Evolutionary conservation across 495 filamentous ascomycete species (phyloP).

Genomic region (Neurospora terricola): DNA sequence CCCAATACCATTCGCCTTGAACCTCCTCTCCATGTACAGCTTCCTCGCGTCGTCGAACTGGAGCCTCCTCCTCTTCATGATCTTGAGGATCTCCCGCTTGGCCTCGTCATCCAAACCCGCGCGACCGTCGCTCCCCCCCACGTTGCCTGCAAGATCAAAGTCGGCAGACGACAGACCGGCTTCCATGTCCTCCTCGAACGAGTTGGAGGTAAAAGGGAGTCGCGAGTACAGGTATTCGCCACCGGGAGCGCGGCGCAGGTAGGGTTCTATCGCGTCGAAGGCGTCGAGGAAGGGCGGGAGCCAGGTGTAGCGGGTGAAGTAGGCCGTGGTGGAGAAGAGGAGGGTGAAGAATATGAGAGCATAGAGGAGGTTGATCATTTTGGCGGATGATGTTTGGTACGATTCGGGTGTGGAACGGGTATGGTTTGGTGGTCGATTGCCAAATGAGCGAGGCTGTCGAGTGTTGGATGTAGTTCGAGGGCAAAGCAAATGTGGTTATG

Average conservation of each 20-base stretch:
- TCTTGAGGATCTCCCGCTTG: slow-evolving; percentile 70
- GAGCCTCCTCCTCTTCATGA: slow-evolving; percentile 73
- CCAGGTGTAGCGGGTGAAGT: slow-evolving; percentile 74
- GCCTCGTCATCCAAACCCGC: slow-evolving; percentile 67
- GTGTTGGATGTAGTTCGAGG: neutral
- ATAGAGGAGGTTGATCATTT: slow-evolving; percentile 71
- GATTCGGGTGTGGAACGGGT: too few relatives aligned
- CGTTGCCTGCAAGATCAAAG: slow-evolving; percentile 73
- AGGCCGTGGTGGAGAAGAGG: slow-evolving; percentile 53
- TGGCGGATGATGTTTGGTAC: neutral
- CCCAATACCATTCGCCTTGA: slow-evolving; percentile 78
- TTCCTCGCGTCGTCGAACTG: slow-evolving; percentile 86
- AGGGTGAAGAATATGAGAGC: slow-evolving; percentile 54
- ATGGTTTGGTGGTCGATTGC: neutral
- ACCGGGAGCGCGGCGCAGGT: slow-evolving; percentile 35
- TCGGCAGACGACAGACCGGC: slow-evolving; percentile 69
- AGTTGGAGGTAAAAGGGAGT: slow-evolving; percentile 51
- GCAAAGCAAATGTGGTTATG: neutral
- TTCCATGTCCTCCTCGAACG: slow-evolving; percentile 66
- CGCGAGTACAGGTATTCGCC: slow-evolving; percentile 57
- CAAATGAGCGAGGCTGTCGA: neutral
- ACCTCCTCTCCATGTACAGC: slow-evolving; percentile 72
- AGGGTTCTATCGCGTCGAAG: slow-evolving; percentile 10
- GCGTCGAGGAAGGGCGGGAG: slow-evolving; percentile 49
- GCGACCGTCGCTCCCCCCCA: slow-evolving; percentile 64